Conservation (phyloP, 441 rosid genomes). For the Flueggea neowawraea region DNA sequence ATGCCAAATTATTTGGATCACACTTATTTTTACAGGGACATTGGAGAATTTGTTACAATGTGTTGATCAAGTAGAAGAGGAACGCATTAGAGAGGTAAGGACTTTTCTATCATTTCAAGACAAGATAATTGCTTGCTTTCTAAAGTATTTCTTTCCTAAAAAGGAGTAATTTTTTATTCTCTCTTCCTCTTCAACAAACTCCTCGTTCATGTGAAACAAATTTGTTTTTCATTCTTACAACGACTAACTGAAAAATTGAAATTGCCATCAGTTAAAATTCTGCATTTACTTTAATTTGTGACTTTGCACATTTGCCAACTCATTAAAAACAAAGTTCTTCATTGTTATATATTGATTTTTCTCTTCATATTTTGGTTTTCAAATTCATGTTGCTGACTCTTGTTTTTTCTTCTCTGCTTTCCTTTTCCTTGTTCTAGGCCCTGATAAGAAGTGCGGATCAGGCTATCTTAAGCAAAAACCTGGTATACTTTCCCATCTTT, state of each 20-base stretch:
- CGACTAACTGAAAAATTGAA: no score
- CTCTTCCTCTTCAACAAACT: no score
- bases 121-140: conserved; percentile 8
- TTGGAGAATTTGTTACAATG: conserved; percentile 73
- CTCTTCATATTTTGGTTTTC: background rate
- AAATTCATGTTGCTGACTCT: conserved; percentile 11
- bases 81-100: conserved; percentile 58
- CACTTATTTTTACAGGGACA: conserved; percentile 41
- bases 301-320: background rate
- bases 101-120: conserved; percentile 2
- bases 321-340: background rate
- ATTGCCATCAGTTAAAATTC: no score
- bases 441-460: conserved; percentile 52
- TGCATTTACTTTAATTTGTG: background rate
- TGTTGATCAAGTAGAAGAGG: conserved; percentile 67
- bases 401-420: conserved; percentile 2
- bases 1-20: conserved; percentile 14
- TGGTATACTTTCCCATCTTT: conserved; percentile 40
- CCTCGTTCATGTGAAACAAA: no score
- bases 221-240: no score
- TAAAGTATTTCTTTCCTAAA: background rate
- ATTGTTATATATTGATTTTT: background rate
- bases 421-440: conserved; percentile 31
- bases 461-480: conserved; percentile 74
- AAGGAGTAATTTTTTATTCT: background rate